phyloP scores from a whole-genome alignment of 1,284 basidiomycete genomes.

The Somion occarium region DNA sequence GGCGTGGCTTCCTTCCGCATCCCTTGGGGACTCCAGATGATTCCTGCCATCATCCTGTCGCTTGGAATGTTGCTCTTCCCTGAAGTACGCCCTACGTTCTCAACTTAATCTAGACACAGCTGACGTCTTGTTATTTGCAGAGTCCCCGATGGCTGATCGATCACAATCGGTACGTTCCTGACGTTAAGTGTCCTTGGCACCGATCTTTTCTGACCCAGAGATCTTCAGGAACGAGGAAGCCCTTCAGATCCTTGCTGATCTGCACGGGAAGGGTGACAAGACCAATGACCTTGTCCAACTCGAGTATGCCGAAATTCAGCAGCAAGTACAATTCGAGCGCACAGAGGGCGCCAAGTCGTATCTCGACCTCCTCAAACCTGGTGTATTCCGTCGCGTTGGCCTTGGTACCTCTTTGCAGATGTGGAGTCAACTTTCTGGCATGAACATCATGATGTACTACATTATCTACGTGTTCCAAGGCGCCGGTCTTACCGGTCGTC shows the following conservation, averaged over 20 bases:
- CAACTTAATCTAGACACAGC: no score
- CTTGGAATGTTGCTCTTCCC: slow-evolving; percentile 68
- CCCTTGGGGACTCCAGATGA: slow-evolving; percentile 76
- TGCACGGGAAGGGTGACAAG: slow-evolving; percentile 71
- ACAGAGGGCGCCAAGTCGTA: slow-evolving; percentile 70
- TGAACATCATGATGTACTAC: slow-evolving; percentile 75
- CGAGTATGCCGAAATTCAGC: slow-evolving; percentile 77
- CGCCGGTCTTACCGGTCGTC: slow-evolving; percentile 67
- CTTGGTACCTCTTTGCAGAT: slow-evolving; percentile 40
- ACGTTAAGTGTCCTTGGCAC: slow-evolving; percentile 29
- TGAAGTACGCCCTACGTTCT: slow-evolving; percentile 37
- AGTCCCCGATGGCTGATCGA: slow-evolving; percentile 66
- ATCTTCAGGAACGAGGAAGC: slow-evolving; percentile 59
- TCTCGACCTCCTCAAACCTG: slow-evolving; percentile 54
- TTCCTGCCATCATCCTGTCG: slow-evolving; percentile 66
- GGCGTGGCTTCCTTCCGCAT: slow-evolving; percentile 72
- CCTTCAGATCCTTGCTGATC: slow-evolving; percentile 70
- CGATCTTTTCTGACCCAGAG: slow-evolving; percentile 1
- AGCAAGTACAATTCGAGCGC: slow-evolving; percentile 68
- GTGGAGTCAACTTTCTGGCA: slow-evolving; percentile 44
- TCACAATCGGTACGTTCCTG: slow-evolving; percentile 38
- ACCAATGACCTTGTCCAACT: slow-evolving; percentile 66
- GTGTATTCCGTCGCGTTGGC: slow-evolving; percentile 38
- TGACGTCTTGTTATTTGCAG: slow-evolving; percentile 8
- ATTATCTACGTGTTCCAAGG: slow-evolving; percentile 75